Evolutionary conservation across 495 filamentous ascomycete species (phyloP).

Genomic region (Recurvomyces mirabilis): DNA sequence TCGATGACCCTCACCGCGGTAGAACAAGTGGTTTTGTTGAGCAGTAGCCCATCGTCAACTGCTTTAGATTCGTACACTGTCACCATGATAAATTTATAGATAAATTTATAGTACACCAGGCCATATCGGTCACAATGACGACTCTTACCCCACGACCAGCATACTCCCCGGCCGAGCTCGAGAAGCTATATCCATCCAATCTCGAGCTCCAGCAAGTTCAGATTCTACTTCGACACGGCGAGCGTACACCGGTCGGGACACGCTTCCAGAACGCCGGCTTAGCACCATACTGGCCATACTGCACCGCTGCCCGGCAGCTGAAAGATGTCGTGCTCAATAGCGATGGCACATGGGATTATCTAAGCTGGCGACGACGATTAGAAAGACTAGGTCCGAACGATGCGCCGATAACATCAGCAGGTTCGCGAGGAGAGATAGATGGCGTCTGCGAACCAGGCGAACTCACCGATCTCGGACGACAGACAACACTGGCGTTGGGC

Average conservation of each 20-base stretch:
- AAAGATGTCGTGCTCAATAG: slow-evolving; percentile 55
- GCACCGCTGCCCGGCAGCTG: slow-evolving; percentile 60
- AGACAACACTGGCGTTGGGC: slow-evolving; percentile 74
- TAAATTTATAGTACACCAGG: too few relatives aligned
- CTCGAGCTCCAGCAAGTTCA: slow-evolving; percentile 84
- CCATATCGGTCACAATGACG: too few relatives aligned
- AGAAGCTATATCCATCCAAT: slow-evolving; percentile 62
- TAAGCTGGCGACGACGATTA: slow-evolving; percentile 68
- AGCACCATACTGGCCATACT: slow-evolving; percentile 80
- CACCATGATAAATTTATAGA: too few relatives aligned
- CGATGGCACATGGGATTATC: slow-evolving; percentile 49
- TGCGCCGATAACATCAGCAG: slow-evolving; percentile 53
- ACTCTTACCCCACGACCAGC: slow-evolving; percentile 60
- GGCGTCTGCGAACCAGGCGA: slow-evolving; percentile 74
- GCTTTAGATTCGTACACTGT: too few relatives aligned
- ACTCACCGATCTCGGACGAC: slow-evolving; percentile 75
- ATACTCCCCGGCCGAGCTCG: slow-evolving; percentile 73
- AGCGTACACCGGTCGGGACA: slow-evolving; percentile 73
- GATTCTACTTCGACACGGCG: slow-evolving; percentile 77
- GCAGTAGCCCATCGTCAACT: too few relatives aligned
- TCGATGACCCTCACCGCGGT: too few relatives aligned
- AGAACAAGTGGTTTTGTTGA: too few relatives aligned
- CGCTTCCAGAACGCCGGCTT: slow-evolving; percentile 64
- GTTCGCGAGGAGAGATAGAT: slow-evolving; percentile 59
- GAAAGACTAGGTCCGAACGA: slow-evolving; percentile 71